Percentiles rank a stretch among this genome's conserved stretches.
These are phyloP conservation scores for Tuctoria greenei DNA, from an alignment of 176 grass and related monocot genomes.

Conservation along the genomic window DNA sequence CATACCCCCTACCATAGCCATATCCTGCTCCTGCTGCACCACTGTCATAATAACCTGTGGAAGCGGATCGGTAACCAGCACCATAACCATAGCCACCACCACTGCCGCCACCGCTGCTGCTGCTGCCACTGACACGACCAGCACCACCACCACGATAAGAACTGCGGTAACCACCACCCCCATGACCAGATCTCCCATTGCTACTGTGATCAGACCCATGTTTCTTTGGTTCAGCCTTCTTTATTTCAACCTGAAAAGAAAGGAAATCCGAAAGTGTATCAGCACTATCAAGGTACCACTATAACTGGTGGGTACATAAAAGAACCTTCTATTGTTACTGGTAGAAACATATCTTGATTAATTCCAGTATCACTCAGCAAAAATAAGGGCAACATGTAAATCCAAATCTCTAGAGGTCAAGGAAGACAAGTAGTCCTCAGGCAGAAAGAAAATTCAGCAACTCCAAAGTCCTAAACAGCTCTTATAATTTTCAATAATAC, in stretches of 20 bases:
- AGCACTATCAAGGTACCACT: neutral
- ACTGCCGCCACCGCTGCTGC: neutral
- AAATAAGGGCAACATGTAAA: neutral
- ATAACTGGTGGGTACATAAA: neutral
- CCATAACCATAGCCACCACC: constrained; percentile 38
- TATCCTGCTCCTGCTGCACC: constrained; percentile 46
- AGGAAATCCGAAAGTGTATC: neutral
- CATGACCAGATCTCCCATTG: constrained; percentile 53
- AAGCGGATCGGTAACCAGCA: constrained; percentile 57
- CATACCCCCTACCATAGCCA: constrained; percentile 70
- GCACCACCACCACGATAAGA: constrained; percentile 48
- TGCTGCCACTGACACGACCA: neutral
- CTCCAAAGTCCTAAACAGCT: neutral
- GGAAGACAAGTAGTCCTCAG: neutral
- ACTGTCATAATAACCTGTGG: constrained; percentile 47
- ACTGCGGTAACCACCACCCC: constrained; percentile 51
- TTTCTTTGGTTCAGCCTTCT: constrained; percentile 98
- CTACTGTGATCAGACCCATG: constrained; percentile 59
- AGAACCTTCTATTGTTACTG: neutral
- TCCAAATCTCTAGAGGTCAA: neutral
- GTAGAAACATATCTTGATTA: neutral
- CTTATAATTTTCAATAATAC: neutral
- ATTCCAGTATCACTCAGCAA: neutral
- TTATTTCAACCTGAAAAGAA: constrained; percentile 89
- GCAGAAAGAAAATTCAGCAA: neutral